Conservation (phyloP, 202 grass and related monocot genomes). For the Tripidium arundinaceum region DNA sequence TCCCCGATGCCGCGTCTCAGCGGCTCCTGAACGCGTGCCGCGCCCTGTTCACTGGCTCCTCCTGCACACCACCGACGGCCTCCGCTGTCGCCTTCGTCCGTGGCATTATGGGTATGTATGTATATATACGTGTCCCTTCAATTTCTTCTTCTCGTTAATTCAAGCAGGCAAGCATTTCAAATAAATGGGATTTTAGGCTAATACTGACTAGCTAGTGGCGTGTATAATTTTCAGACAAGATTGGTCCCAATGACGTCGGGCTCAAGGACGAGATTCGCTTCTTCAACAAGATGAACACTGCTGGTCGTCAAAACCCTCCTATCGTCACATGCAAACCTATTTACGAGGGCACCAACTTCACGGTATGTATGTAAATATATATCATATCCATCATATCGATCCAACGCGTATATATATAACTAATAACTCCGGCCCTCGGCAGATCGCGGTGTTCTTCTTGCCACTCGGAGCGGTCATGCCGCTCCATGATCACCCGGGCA, state of each 20-base stretch:
- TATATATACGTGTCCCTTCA: background rate
- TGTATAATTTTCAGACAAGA: background rate
- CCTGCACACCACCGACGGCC: slow-evolving; percentile 20
- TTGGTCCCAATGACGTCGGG: background rate
- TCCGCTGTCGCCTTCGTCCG: slow-evolving; percentile 24
- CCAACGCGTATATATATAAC: too few relatives aligned
- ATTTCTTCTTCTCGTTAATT: background rate
- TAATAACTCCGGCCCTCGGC: too few relatives aligned
- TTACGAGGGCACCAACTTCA: background rate
- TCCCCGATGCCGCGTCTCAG: slow-evolving; percentile 5
- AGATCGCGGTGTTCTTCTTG: too few relatives aligned
- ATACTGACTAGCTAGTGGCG: background rate
- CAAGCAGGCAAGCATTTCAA: too few relatives aligned
- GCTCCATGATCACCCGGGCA: too few relatives aligned
- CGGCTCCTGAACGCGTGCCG: slow-evolving; percentile 47
- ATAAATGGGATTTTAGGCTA: background rate
- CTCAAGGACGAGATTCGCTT: background rate
- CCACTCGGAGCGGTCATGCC: too few relatives aligned
- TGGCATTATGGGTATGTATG: slow-evolving; percentile 29
- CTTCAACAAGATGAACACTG: background rate
- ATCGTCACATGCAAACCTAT: background rate
- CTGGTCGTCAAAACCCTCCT: background rate
- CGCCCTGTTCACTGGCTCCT: slow-evolving; percentile 29
- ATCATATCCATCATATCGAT: too few relatives aligned
- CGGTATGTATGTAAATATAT: background rate